These are phyloP conservation scores for Fusarium nanum DNA, from an alignment of 2,329 filamentous ascomycete species.

Conservation along the genomic window DNA sequence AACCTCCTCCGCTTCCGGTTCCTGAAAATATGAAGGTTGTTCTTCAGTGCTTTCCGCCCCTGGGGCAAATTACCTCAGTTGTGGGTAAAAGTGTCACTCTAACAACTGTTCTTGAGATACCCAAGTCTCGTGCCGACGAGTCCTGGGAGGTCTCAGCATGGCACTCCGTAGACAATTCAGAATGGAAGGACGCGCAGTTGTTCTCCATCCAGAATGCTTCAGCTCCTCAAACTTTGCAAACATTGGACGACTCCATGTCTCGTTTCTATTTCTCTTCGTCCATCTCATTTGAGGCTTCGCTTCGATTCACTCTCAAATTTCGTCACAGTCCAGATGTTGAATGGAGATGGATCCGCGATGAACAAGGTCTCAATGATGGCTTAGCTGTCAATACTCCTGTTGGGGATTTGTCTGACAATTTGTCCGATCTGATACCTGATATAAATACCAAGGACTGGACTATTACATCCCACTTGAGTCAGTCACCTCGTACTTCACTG, in stretches of 20 bases:
- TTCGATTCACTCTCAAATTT: conserved; percentile 79
- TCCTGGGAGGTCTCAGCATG: conserved; percentile 81
- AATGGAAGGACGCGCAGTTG: conserved; percentile 66
- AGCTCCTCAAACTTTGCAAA: conserved; percentile 64
- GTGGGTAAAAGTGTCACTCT: conserved; percentile 65
- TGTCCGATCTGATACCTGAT: conserved; percentile 67
- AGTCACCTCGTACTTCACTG: conserved; percentile 75
- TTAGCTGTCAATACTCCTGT: conserved; percentile 61
- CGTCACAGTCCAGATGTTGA: conserved; percentile 61
- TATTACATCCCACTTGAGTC: conserved; percentile 67
- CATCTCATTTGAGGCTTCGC: conserved; percentile 59
- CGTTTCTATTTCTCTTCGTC: conserved; percentile 66
- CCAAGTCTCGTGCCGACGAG: conserved; percentile 63
- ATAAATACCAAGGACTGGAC: conserved; percentile 65
- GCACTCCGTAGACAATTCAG: conserved; percentile 69
- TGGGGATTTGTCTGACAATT: conserved; percentile 51
- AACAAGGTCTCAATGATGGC: conserved; percentile 72
- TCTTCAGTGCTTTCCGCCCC: conserved; percentile 71
- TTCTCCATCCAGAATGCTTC: conserved; percentile 38
- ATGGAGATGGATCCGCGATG: conserved; percentile 79
- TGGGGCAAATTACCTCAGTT: conserved; percentile 79
- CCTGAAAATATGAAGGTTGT: conserved; percentile 52
- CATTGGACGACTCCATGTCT: conserved; percentile 34
- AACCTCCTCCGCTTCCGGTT: conserved; percentile 44
- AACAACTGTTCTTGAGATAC: conserved; percentile 76